Base-by-base conservation (phyloP, 345 rosid species). In the Citrus australasica region DNA sequence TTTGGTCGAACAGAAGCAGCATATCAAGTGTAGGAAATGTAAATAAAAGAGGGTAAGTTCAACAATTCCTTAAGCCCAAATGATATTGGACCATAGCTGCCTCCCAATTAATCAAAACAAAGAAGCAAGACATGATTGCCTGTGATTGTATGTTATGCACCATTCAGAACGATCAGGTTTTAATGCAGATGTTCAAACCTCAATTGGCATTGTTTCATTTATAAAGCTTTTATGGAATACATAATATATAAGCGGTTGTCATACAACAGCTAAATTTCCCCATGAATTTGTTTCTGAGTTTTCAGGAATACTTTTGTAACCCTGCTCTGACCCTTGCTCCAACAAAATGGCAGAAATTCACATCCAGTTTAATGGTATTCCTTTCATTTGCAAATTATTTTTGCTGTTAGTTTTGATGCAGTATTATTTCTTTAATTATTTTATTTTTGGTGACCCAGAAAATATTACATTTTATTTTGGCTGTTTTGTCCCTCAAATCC, bases 291-390 rank as follows among this genome's bases (percentile, higher is more conserved):
- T 28, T 69, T 83, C 61, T 73, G 80, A 13, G 46, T 88, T 75
- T 92, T 58, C 86, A 96, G 99, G 99, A 94, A 76, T 80, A 86
- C 83, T 96, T 94, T 81, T 94, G 97, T 80, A 92, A 94, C 84
- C 99, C 99, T 24, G 89, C 92, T 68, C 87, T 91, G 75, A 79
- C 90, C 60, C 79, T 83, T 69, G 84, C 97, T 71, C 85, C 92
- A 81, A 71, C 86, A 69, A 96, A 92, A 87, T 96, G 99, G 99
- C 98, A 94, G 90, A 96, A 90, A 76, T 94, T 92, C 83, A 83
- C 91, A 73, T 85, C 97, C 37, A 92, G 86, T 86, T 88, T 96
- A 87, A 86, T 71, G 97, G 99, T 96, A 88, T 77, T 76, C 37
- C 37, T 67, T 74, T 78, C 63, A 11, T 48, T 80, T 48, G 40